Base-by-base conservation (phyloP, 1,284 basidiomycete genomes). In the Exsudoporus floridanus region DNA sequence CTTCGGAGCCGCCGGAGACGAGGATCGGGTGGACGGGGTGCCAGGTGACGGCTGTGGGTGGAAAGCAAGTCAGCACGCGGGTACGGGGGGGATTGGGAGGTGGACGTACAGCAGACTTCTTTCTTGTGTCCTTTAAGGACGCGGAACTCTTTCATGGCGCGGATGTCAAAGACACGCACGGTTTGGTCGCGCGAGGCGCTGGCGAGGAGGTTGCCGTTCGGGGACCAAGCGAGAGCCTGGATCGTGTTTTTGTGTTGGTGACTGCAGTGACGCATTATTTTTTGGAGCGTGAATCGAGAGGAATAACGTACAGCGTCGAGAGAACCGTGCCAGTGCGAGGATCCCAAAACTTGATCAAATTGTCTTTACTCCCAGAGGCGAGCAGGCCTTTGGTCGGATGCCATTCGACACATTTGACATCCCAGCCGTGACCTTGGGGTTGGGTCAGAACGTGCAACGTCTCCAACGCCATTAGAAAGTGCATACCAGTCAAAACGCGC, bases 331-430 rank as follows among this genome's bases (percentile, higher is more conserved):
- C 90, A 9, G 90, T 91, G 39, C 94, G 80, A 7, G 96, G 97
- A 73, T 99, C 96, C 96, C 96, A 99, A 71, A 99, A 98, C 67
- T 98, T 99, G 72, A 99, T 94, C 60, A 94, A 83, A 71, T 98
- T 98, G 72, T 99, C 97, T 73, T 98, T 98, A 65, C 90, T 92
- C 25, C 97, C 96, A 1, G 91, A 94, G 3, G 92, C 93, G 18
- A 99, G 81, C 7, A 99, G 77, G 4, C 96, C 95, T 71, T 98
- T 98, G 4, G 88, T 93, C 5, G 94, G 92, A 73, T 99, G 96
- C 96, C 96, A 99, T 74, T 98, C 91, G 2, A 98, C 92, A 62
- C 94, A 98, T 68, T 96, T 92, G 27, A 98, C 96, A 65, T 99
- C 96, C 95, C 96, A 99, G 3, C 95, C 95, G 66, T 99, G 96